A percentile compares a stretch with the other conserved stretches of the same genome.
Conservation (phyloP, 2,329 filamentous ascomycete genomes). For the Proliferodiscus dingleyae region DNA sequence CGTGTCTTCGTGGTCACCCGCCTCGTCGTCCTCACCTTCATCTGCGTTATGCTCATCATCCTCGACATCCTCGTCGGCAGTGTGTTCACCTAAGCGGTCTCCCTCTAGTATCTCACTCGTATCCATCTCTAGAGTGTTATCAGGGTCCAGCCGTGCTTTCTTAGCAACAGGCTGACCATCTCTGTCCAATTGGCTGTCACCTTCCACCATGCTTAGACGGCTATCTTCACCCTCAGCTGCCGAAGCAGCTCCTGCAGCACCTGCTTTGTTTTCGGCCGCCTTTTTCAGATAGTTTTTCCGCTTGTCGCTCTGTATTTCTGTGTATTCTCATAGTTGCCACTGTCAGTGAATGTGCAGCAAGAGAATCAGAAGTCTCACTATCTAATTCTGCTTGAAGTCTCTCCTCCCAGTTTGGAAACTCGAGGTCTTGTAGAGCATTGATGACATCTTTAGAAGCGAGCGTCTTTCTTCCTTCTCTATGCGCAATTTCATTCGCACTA, state of each 20-base stretch:
- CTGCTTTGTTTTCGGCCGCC: slow-evolving; percentile 58
- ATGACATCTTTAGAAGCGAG: slow-evolving; percentile 73
- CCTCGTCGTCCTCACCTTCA: slow-evolving; percentile 42
- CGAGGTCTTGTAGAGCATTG: slow-evolving; percentile 68
- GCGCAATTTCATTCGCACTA: slow-evolving; percentile 70
- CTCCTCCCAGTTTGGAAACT: slow-evolving; percentile 66
- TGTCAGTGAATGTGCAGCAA: not conserved
- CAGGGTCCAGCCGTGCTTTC: slow-evolving; percentile 37
- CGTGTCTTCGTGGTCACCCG: slow-evolving; percentile 50
- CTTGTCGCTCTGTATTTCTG: slow-evolving; percentile 67
- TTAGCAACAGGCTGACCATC: slow-evolving; percentile 29
- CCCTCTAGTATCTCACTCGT: slow-evolving; percentile 42
- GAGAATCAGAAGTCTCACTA: slow-evolving; percentile 46
- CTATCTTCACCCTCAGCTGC: slow-evolving; percentile 7
- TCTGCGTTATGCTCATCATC: slow-evolving; percentile 38
- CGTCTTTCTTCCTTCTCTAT: slow-evolving; percentile 67
- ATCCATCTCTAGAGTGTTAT: slow-evolving; percentile 36
- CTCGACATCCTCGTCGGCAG: slow-evolving; percentile 32
- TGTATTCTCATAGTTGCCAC: slow-evolving; percentile 49
- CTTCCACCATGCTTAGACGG: slow-evolving; percentile 11
- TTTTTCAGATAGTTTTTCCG: slow-evolving; percentile 68
- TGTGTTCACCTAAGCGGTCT: slow-evolving; percentile 36
- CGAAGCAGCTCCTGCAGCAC: not conserved
- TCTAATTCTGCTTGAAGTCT: slow-evolving; percentile 71
- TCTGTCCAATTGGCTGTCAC: slow-evolving; percentile 19